These are phyloP conservation scores for Bocquillonia castaneifolia DNA, from an alignment of 441 rosid genomes.

Conservation along the genomic window DNA sequence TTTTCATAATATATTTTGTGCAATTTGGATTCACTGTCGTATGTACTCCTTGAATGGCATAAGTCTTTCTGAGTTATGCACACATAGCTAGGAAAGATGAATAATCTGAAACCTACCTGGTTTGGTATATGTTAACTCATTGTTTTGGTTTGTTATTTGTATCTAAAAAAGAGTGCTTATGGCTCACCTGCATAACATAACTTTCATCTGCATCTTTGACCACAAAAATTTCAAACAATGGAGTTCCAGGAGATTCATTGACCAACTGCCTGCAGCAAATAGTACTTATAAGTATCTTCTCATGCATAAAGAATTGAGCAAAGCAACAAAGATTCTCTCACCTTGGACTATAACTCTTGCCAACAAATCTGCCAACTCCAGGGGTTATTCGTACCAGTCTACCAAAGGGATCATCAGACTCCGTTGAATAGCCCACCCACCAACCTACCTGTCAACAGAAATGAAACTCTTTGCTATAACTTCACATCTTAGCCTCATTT, in stretches of 20 bases:
- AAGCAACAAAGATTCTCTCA: conserved; percentile 26
- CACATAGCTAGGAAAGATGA: neutral
- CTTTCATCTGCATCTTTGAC: conserved; percentile 63
- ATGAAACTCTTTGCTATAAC: neutral
- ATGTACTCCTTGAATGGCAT: conserved; percentile 10
- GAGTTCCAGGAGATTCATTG: conserved; percentile 73
- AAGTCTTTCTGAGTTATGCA: neutral
- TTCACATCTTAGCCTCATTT: neutral
- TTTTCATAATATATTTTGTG: neutral
- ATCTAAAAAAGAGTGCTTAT: conserved; percentile 3
- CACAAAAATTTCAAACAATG: conserved; percentile 82
- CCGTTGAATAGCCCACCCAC: conserved; percentile 92
- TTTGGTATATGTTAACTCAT: neutral
- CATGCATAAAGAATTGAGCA: conserved; percentile 10
- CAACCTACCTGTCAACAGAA: conserved; percentile 71
- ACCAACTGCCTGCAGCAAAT: conserved; percentile 71
- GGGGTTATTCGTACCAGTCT: conserved; percentile 74
- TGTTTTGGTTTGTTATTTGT: neutral
- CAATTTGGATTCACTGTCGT: neutral
- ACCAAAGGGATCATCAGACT: conserved; percentile 80
- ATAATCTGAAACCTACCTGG: neutral
- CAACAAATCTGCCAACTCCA: conserved; percentile 84
- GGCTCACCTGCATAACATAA: conserved; percentile 72
- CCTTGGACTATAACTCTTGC: conserved; percentile 86
- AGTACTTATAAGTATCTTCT: conserved; percentile 20